Base-by-base conservation (phyloP, 208 protist species). In the Trypanosoma conorhini region DNA sequence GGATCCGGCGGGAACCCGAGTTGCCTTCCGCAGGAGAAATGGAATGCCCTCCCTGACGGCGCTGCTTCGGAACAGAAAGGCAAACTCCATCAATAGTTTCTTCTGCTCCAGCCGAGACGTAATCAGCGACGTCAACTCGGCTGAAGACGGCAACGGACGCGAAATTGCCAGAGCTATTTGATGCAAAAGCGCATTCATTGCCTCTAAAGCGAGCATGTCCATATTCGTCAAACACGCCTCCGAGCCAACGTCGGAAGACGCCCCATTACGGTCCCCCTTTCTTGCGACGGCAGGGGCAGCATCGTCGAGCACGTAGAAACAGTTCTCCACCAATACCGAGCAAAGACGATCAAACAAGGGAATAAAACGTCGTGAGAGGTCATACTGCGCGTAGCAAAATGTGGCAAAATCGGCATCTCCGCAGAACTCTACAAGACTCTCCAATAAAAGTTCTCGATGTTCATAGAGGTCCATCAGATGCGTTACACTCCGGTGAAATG, bases 361-460 rank as follows among this genome's bases (percentile, higher is more conserved):
- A 13, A 75, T 31, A 76, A 89, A 91, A 22, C 77, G 70, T 76
- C 79, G 87, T 24, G 87, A 93, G n/a, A 95, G 86, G 67, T 96
- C 91, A 83, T 96, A 97, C 70, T 92, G 79, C 7, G 79, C 62
- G 64, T 89, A 95, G 75, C 92, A 94, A 80, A 92, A 96, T 62
- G 67, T 57, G 46, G 73, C 66, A 69, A 97, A 95, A 59, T 70
- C 59, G 10, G 63, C 63, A 67, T 93, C 80, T 22, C 75, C 84
- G 65, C 89, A 96, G 56, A 96, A 91, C 74, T 92, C 88, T 5
- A 86, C 77, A 52, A 97, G 72, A 70, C 88, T 95, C 70, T 96
- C 87, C n/a, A 96, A 72, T 57, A 97, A 33, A 57, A 97, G 71
- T 51, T 96, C 90, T 31, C 82, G 77, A 44, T 81, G 79, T 78